Evolutionary conservation across 441 rosid species (phyloP).

Genomic region (Gossypium laxum): DNA sequence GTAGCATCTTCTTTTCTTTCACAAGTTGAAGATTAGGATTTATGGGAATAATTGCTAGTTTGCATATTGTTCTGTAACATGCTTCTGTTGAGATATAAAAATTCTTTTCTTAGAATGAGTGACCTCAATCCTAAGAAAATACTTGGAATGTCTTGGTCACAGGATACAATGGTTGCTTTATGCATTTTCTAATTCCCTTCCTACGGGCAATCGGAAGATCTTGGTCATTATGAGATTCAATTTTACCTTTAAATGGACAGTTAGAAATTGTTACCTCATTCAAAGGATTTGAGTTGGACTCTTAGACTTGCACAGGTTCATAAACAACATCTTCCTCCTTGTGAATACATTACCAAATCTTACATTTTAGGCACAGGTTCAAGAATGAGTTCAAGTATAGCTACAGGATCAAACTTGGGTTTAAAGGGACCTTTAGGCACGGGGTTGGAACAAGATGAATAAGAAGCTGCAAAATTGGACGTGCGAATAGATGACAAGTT

Average conservation of each 20-base stretch:
- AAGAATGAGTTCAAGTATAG: background rate
- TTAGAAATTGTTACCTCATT: background rate
- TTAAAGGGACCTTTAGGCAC: background rate
- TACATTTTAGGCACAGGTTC: background rate
- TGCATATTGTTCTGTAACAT: background rate
- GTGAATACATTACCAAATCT: background rate
- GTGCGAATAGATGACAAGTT: background rate
- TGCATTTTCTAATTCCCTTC: background rate
- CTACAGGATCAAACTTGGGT: background rate
- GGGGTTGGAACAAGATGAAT: too few relatives aligned
- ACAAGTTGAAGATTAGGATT: background rate
- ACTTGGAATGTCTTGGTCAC: background rate
- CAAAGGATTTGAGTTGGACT: background rate
- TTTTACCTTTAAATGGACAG: background rate
- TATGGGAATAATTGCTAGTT: background rate
- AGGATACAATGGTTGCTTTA: background rate
- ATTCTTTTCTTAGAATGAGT: background rate
- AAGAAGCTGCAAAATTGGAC: background rate
- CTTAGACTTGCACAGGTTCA: background rate
- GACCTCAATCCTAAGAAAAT: background rate
- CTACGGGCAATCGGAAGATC: background rate
- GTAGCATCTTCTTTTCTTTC: background rate
- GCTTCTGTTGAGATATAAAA: background rate
- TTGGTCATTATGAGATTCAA: background rate
- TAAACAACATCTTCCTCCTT: background rate